Evolutionary conservation across 1,284 basidiomycete genomes (phyloP).

Genomic region (Ganoderma boninense): DNA sequence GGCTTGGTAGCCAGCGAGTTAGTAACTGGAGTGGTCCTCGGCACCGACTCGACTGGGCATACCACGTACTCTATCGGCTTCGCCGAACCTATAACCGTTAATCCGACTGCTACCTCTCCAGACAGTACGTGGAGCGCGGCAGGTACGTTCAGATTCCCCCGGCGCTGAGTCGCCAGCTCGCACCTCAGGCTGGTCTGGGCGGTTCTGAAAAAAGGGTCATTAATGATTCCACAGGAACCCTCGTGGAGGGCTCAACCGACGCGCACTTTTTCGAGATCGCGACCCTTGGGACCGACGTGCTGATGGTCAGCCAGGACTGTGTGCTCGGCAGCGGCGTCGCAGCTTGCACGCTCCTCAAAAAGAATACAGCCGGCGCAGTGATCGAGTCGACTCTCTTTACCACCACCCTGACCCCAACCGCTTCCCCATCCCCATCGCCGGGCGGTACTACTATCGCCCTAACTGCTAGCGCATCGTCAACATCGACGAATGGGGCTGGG

Average conservation of each 20-base stretch:
- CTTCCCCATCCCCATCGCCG: too few relatives aligned
- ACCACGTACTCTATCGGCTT: not conserved
- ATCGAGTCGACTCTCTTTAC: not conserved
- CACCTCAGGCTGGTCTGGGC: too few relatives aligned
- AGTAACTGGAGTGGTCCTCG: not conserved
- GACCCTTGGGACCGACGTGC: not conserved
- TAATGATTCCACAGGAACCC: not conserved
- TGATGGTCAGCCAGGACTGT: not conserved
- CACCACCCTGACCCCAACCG: not conserved
- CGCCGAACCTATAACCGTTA: not conserved
- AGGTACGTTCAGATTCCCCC: not conserved
- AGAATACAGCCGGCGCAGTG: not conserved
- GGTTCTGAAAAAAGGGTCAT: not conserved
- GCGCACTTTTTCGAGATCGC: not conserved
- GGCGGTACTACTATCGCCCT: too few relatives aligned
- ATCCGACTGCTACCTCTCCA: not conserved
- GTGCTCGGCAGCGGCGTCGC: not conserved
- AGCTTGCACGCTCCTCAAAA: not conserved
- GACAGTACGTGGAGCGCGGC: not conserved
- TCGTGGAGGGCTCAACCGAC: slow-evolving; percentile 9
- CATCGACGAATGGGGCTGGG: not conserved
- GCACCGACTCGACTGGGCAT: not conserved
- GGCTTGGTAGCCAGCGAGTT: not conserved
- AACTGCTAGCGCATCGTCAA: not conserved
- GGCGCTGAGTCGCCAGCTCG: too few relatives aligned